Base-by-base conservation (phyloP, 2,329 filamentous ascomycete species). In the Fusarium sp. region DNA sequence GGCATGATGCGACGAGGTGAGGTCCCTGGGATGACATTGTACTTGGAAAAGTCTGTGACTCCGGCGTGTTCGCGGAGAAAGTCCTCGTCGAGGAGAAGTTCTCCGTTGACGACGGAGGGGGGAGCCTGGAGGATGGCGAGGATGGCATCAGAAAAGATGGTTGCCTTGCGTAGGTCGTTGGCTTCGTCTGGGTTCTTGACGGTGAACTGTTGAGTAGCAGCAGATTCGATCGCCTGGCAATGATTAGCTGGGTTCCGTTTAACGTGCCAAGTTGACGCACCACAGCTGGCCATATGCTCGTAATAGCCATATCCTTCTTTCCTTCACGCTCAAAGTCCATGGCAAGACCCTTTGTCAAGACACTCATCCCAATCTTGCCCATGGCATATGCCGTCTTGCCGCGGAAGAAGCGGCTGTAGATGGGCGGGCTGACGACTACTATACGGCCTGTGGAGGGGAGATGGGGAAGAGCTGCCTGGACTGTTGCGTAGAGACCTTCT, bases 311-410 rank as follows among this genome's bases (percentile, higher is more conserved):
- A 7, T 90, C 85, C 0, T 78, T 83, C 75, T 89, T 87, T 0
- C 88, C 91, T 75, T 95, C 88, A 35, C 94, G 85, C 74, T 89
- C 84, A 80, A 93, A 94, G 77, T 97, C 95, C 92, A 97, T 94
- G 0, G 93, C 94, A 16, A 97, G 84, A 0, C 94, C 95, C 80
- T 94, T 94, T 0, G 93, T 94, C 52, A 97, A 81, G 5, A 96
- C 93, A 77, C 90, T 93, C 94, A 97, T 97, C 52, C 87, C 93
- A 4, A 96, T 88, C 80, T 97, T 97, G 2, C 91, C 91, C 83
- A 91, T 87, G 3, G 95, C 94, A 83, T 97, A 97, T 16, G 93
- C 94, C 2, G 94, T 94, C 87, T 97, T 97, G 13, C 94, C 95
- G 24, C 93, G 85, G 82, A 97, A 95, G 83, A 97, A 97, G 33